Evolutionary conservation across 441 rosid species (phyloP), one percentile per base, ranked within the genome.

Genomic region (Codiaeum variegatum): DNA sequence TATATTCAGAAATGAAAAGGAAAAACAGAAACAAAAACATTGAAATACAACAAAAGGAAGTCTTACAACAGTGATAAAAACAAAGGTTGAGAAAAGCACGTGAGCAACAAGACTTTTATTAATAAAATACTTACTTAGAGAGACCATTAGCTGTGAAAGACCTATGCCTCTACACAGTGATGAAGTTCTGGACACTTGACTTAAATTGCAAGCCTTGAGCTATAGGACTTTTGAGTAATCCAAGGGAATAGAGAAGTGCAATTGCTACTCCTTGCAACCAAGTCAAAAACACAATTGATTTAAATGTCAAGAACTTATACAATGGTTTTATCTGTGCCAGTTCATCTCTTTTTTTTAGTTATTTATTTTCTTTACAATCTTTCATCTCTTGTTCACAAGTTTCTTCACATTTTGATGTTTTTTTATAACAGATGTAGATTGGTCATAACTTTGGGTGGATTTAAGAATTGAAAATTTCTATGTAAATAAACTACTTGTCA

Each of bases 181-280:
- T 85, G 88, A 96, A 93, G 80, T 92, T 98, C 81, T 96, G 98
- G 72, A 96, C 89, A 69, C 97, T 88, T 54, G 99, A 88, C 86
- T 96, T 91, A 70, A 90, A 77, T 81, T 90, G 91, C 88, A 90
- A 86, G 78, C 86, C 90, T 79, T 91, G 91, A 67, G 97, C 96
- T 70, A 90, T 82, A 28, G 93, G 80, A 80, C 96, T 88, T 83
- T 87, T 89, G 77, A 96, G 87, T 83, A 96, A 85, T 72, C 97
- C 98, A 76, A 96, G 85, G 64, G 93, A 76, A 78, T 77, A 90
- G 62, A 96, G 83, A 64, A 93, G 82, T 82, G 99, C 98, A 79
- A 96, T 96, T 38, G 96, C 96, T 71, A 92, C 97, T 73, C 99
- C 98, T 88, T 96, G 98, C 98, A 98, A 93, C 98, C 98, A 93